These are phyloP conservation scores for Mucuna pruriens DNA, from an alignment of 306 rosid genomes.

Conservation along the genomic window DNA sequence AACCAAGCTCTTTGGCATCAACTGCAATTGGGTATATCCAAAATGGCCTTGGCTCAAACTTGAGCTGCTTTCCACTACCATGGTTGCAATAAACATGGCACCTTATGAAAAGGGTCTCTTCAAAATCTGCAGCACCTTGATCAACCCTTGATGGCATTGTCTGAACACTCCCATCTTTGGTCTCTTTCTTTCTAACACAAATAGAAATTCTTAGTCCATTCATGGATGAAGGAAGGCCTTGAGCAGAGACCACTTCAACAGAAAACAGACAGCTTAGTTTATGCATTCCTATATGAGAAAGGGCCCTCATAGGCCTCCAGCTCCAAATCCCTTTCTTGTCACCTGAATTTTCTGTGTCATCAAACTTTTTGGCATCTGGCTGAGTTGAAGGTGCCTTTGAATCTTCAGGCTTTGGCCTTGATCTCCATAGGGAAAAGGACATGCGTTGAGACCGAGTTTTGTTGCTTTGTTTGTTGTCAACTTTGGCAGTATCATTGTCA, in stretches of 20 bases:
- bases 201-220: constrained; percentile 85
- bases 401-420: constrained; percentile 61
- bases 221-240: constrained; percentile 88
- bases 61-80: constrained; percentile 49
- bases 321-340: constrained; percentile 90
- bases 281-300: constrained; percentile 79
- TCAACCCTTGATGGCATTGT: constrained; percentile 90
- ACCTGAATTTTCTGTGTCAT: constrained; percentile 44
- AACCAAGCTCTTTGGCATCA: constrained; percentile 80
- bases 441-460: constrained; percentile 59
- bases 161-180: constrained; percentile 81
- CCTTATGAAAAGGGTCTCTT: constrained; percentile 83
- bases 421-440: constrained; percentile 89
- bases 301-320: constrained; percentile 88
- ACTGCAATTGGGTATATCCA: constrained; percentile 75
- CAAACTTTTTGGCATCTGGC: constrained; percentile 43
- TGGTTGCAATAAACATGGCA: constrained; percentile 72
- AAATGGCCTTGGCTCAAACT: constrained; percentile 79
- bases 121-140: constrained; percentile 91
- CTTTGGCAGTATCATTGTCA: constrained; percentile 46
- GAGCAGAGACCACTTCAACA: constrained; percentile 73
- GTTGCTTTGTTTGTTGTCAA: constrained; percentile 29
- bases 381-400: constrained; percentile 33
- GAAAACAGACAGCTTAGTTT: constrained; percentile 83
- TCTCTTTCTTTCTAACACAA: constrained; percentile 85